Conservation (phyloP, 2,329 filamentous ascomycete species). For the Colletotrichum euphorbiae region DNA sequence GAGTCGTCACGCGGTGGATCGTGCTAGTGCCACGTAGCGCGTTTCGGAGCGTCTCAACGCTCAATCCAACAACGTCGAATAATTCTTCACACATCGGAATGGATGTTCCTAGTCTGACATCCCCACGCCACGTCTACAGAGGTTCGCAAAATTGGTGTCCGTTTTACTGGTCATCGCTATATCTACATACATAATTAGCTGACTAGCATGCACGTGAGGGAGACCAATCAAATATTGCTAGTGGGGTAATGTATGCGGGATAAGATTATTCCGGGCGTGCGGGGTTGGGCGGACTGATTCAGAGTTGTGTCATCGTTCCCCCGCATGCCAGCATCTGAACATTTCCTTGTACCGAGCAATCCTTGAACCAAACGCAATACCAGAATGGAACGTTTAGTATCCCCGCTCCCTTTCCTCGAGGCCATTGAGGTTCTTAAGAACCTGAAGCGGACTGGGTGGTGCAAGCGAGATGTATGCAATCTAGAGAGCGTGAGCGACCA, state of each 20-base stretch:
- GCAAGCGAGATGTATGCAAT: neutral
- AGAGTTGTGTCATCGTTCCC: neutral
- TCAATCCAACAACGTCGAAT: neutral
- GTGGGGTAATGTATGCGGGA: neutral
- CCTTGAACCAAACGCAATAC: neutral
- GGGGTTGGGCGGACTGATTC: neutral
- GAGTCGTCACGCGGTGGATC: constrained; percentile 6
- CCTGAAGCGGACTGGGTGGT: constrained; percentile 8
- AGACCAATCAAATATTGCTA: too few relatives aligned
- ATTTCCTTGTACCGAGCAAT: neutral
- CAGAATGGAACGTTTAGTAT: neutral
- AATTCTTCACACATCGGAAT: too few relatives aligned
- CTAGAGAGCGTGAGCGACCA: constrained; percentile 30
- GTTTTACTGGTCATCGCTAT: too few relatives aligned
- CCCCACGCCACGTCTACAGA: too few relatives aligned
- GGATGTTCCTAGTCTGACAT: too few relatives aligned
- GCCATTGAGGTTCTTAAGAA: constrained; percentile 22
- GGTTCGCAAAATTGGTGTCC: too few relatives aligned
- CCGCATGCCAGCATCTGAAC: neutral
- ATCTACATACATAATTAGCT: too few relatives aligned
- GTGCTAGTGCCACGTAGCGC: constrained; percentile 6
- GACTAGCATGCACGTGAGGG: too few relatives aligned
- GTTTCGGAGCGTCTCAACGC: neutral
- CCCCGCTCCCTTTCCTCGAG: constrained; percentile 16
- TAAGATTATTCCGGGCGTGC: neutral